Percentiles rank a stretch among this genome's conserved stretches.
Evolutionary conservation across 2,329 filamentous ascomycete genomes (phyloP).

Genomic region (Fusarium sp.): DNA sequence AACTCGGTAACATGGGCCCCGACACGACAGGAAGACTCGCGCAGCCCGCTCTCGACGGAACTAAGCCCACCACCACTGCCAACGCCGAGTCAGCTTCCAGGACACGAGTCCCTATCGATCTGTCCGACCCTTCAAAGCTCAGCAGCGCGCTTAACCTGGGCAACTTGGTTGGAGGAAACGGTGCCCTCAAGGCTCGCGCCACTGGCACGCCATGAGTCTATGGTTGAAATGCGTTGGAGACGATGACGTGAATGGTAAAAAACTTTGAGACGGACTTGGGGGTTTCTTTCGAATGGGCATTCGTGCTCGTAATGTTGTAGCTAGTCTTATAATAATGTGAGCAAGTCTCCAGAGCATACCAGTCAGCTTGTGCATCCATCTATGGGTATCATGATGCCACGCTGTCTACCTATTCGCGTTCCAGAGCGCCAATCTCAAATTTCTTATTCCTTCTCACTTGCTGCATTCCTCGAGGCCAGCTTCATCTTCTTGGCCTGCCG

Average conservation of each 20-base stretch:
- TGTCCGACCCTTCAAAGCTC: conserved; percentile 53
- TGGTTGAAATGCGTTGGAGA: background rate
- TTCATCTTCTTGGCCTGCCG: conserved; percentile 68
- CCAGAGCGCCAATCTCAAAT: conserved; percentile 20
- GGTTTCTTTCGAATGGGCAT: conserved; percentile 22
- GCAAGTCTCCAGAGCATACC: conserved; percentile 33
- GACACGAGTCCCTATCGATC: conserved; percentile 45
- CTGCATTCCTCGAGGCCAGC: conserved; percentile 56
- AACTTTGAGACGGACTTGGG: conserved; percentile 5
- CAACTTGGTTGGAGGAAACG: conserved; percentile 47
- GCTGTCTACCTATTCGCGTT: conserved; percentile 2
- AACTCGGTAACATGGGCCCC: conserved; percentile 39
- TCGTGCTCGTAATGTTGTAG: conserved; percentile 29
- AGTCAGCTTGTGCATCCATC: conserved; percentile 19
- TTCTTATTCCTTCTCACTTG: conserved; percentile 35
- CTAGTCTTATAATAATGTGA: conserved; percentile 38
- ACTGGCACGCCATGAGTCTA: conserved; percentile 20
- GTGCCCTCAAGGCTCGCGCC: conserved; percentile 29
- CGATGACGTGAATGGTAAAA: background rate
- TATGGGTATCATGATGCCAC: conserved; percentile 47
- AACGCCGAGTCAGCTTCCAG: conserved; percentile 33
- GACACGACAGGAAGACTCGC: conserved; percentile 18
- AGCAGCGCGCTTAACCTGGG: conserved; percentile 58
- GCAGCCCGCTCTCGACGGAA: conserved; percentile 21
- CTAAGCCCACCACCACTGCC: conserved; percentile 26